These are phyloP conservation scores for Fusarium dimerum DNA, from an alignment of 2,329 filamentous ascomycete species.

Conservation along the genomic window DNA sequence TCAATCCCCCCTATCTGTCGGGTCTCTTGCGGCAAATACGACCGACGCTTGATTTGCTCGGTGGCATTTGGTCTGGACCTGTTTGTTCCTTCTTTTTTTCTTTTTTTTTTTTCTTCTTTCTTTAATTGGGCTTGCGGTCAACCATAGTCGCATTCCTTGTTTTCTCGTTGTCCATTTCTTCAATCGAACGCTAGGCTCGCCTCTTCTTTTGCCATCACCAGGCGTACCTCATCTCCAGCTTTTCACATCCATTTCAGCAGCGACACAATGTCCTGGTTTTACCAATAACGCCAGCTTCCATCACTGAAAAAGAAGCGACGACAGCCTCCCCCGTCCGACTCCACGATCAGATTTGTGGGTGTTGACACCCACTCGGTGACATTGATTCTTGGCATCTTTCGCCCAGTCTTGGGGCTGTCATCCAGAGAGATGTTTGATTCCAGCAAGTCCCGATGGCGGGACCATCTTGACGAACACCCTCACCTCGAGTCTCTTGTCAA, in stretches of 20 bases:
- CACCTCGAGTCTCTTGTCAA: slow-evolving; percentile 8
- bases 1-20: too few species aligned
- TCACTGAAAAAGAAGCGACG: not conserved
- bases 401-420: not conserved
- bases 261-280: not conserved
- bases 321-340: not conserved
- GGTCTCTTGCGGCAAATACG: too few species aligned
- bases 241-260: not conserved
- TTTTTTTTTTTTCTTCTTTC: not conserved
- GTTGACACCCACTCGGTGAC: slow-evolving; percentile 9
- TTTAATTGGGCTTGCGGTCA: not conserved
- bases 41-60: not conserved
- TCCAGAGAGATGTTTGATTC: slow-evolving; percentile 20
- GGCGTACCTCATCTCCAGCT: too few species aligned
- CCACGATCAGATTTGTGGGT: slow-evolving; percentile 9
- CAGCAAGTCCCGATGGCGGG: slow-evolving; percentile 22
- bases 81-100: not conserved
- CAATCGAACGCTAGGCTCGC: too few species aligned
- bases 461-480: slow-evolving; percentile 22
- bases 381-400: slow-evolving; percentile 13
- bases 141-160: not conserved
- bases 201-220: too few species aligned
- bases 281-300: not conserved
- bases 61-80: not conserved
- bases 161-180: not conserved